These are phyloP conservation scores for Sporothrix protearum DNA, from an alignment of 2,329 filamentous ascomycete genomes.

Conservation along the genomic window DNA sequence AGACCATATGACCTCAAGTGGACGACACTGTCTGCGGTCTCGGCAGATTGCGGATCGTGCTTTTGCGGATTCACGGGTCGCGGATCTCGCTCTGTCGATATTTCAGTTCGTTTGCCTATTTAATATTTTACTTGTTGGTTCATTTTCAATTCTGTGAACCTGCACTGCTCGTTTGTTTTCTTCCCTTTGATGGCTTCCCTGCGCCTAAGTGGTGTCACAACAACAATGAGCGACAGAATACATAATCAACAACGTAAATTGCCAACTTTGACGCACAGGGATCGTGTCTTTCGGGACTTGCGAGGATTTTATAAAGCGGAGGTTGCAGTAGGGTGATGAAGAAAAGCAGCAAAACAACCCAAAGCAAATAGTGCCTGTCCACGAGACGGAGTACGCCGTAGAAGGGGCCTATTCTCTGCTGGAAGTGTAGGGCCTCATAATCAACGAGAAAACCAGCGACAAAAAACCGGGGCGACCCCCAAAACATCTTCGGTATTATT, in stretches of 20 bases:
- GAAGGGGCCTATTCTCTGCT: neutral
- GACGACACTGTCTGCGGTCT: neutral
- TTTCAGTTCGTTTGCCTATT: neutral
- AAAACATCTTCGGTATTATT: neutral
- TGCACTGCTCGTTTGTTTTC: too few relatives aligned
- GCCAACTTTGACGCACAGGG: neutral
- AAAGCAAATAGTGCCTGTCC: neutral
- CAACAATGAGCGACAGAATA: neutral
- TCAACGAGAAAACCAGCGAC: neutral
- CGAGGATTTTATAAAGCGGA: neutral
- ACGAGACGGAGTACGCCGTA: neutral
- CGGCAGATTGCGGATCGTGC: neutral
- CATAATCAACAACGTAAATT: constrained; percentile 1
- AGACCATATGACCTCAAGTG: neutral
- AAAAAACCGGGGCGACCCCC: neutral
- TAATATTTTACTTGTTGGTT: neutral
- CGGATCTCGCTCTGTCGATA: neutral
- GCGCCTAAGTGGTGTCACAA: too few relatives aligned
- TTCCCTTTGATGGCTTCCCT: neutral
- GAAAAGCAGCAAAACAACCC: neutral
- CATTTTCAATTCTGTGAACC: neutral
- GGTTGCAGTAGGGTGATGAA: neutral
- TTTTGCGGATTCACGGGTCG: neutral
- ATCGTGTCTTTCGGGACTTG: neutral
- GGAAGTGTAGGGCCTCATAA: neutral